Evolutionary conservation across 169 alveolate species (phyloP).

Genomic region (Cryptosporidium sp.): DNA sequence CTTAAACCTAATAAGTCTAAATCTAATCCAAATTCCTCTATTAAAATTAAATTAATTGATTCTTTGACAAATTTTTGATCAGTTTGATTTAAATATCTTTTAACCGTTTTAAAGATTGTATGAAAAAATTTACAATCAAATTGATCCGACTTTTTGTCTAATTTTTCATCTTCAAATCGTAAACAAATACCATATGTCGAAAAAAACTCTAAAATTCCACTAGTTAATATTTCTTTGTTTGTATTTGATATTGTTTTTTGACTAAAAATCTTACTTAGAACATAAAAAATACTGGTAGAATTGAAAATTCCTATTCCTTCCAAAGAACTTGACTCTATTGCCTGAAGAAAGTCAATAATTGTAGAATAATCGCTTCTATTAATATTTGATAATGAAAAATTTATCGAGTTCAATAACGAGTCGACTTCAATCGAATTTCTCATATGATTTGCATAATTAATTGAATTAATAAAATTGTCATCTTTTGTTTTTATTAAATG

Average conservation of each 20-base stretch:
- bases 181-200: not conserved
- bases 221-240: constrained; percentile 17
- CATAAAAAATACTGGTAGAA: not conserved
- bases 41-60: constrained; percentile 13
- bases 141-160: not conserved
- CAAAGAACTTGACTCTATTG: constrained; percentile 11
- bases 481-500: constrained; percentile 22
- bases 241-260: not conserved
- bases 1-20: constrained; percentile 20
- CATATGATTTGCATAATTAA: constrained; percentile 11
- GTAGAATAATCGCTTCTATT: constrained; percentile 15
- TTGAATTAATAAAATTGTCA: not conserved
- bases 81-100: constrained; percentile 3
- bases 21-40: constrained; percentile 45
- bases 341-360: not conserved
- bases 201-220: constrained; percentile 19
- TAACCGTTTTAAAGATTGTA: not conserved
- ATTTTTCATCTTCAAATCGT: not conserved
- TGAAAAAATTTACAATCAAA: not conserved
- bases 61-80: not conserved
- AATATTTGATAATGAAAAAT: constrained; percentile 15
- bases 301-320: constrained; percentile 9
- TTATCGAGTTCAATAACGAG: constrained; percentile 10
- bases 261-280: not conserved
- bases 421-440: constrained; percentile 25